Conservation (phyloP, 306 rosid genomes). For the Luffa aegyptiaca region DNA sequence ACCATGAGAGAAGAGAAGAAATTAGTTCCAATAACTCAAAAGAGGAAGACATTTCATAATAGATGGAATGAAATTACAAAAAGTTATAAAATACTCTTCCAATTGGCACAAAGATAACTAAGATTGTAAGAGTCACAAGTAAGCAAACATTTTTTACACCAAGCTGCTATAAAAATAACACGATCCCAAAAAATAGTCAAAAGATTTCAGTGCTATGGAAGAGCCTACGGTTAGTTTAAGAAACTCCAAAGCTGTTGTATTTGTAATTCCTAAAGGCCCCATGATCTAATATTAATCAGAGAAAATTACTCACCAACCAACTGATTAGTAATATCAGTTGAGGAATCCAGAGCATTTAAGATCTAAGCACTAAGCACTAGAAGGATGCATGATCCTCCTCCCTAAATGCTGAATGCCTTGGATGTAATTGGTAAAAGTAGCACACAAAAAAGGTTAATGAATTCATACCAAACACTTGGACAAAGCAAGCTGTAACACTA, state of each 20-base stretch:
- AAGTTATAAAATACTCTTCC: background rate
- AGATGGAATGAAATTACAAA: too few relatives aligned
- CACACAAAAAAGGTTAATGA: background rate
- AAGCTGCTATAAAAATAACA: background rate
- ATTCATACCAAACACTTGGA: background rate
- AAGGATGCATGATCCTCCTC: background rate
- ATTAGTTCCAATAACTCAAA: background rate
- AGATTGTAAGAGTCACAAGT: background rate
- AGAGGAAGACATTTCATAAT: too few relatives aligned
- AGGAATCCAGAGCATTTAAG: background rate
- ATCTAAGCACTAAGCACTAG: background rate
- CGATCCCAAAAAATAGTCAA: background rate
- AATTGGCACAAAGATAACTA: background rate
- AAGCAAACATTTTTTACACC: too few relatives aligned
- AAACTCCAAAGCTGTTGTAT: too few relatives aligned
- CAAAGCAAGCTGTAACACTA: background rate
- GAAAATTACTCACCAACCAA: background rate
- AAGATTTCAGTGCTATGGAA: too few relatives aligned
- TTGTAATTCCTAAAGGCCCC: too few relatives aligned
- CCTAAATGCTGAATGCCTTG: background rate
- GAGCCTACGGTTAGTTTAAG: too few relatives aligned
- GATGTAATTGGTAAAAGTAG: background rate
- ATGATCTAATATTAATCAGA: background rate
- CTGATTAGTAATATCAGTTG: background rate
- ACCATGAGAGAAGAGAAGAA: background rate